Conservation (phyloP, 1,284 basidiomycete species). For the Heterobasidion annosum region DNA sequence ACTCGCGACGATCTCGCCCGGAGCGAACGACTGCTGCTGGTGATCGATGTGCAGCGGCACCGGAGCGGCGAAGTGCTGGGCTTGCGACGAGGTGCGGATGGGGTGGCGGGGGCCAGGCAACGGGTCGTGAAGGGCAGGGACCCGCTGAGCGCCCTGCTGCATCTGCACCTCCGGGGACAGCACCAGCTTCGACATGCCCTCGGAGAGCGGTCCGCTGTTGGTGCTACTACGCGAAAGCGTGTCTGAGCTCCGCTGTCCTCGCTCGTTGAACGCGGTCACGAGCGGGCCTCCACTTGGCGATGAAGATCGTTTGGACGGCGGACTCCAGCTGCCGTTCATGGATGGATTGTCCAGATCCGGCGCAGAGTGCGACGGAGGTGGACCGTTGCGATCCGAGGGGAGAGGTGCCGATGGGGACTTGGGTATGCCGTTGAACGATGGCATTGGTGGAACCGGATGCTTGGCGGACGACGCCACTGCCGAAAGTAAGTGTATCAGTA, state of each 20-base stretch:
- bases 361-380: constrained; percentile 12
- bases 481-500: neutral
- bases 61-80: neutral
- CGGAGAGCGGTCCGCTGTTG: constrained; percentile 9
- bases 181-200: constrained; percentile 19
- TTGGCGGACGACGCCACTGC: constrained; percentile 11
- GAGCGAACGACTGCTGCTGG: neutral
- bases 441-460: constrained; percentile 45
- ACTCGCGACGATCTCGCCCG: constrained; percentile 10
- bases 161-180: constrained; percentile 20
- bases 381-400: constrained; percentile 7
- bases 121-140: constrained; percentile 13
- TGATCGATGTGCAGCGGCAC: neutral
- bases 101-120: constrained; percentile 6
- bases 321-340: constrained; percentile 5
- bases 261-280: neutral
- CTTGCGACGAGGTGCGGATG: constrained; percentile 8
- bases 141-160: constrained; percentile 12
- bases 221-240: constrained; percentile 13
- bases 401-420: constrained; percentile 13
- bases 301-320: constrained; percentile 9
- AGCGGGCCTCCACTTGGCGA: constrained; percentile 6
- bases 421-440: constrained; percentile 10
- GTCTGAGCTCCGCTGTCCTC: constrained; percentile 3
- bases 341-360: constrained; percentile 8